Percentiles rank a stretch among this genome's conserved stretches.
These are phyloP conservation scores for Apiosordaria backusii DNA, from an alignment of 495 filamentous ascomycete genomes.

Conservation along the genomic window DNA sequence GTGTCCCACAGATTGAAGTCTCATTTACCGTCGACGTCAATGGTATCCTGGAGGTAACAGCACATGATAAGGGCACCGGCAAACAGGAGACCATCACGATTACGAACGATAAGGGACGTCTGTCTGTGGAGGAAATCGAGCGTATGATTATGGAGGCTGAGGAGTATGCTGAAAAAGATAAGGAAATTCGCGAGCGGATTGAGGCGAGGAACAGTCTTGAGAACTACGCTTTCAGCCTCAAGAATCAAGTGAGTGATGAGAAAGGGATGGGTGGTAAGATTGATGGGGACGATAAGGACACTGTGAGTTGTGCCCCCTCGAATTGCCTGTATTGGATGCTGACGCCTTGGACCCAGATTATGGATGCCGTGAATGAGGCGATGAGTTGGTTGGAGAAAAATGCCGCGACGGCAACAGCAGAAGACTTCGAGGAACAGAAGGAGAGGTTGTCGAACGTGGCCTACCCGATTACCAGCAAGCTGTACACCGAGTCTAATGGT, in stretches of 20 bases:
- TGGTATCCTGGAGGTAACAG: constrained; percentile 88
- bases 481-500: constrained; percentile 55
- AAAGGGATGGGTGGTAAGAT: constrained; percentile 91
- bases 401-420: constrained; percentile 69
- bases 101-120: constrained; percentile 86
- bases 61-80: constrained; percentile 87
- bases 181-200: constrained; percentile 80
- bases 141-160: constrained; percentile 92
- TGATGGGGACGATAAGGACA: constrained; percentile 90
- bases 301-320: constrained; percentile 47
- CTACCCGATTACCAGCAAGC: constrained; percentile 91
- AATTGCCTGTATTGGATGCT: background rate
- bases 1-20: constrained; percentile 92
- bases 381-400: constrained; percentile 91
- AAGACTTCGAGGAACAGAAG: constrained; percentile 96
- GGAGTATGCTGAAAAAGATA: constrained; percentile 92
- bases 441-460: constrained; percentile 88
- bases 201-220: constrained; percentile 95
- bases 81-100: constrained; percentile 88
- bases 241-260: constrained; percentile 91
- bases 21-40: constrained; percentile 93
- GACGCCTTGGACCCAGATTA: constrained; percentile 52
- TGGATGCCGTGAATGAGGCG: constrained; percentile 88
- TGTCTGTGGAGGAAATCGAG: constrained; percentile 85
- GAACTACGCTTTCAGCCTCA: constrained; percentile 93